A percentile compares a stretch with the other conserved stretches of the same genome.
phyloP scores from a whole-genome alignment of 441 rosid species.

The Gossypium davidsonii region DNA sequence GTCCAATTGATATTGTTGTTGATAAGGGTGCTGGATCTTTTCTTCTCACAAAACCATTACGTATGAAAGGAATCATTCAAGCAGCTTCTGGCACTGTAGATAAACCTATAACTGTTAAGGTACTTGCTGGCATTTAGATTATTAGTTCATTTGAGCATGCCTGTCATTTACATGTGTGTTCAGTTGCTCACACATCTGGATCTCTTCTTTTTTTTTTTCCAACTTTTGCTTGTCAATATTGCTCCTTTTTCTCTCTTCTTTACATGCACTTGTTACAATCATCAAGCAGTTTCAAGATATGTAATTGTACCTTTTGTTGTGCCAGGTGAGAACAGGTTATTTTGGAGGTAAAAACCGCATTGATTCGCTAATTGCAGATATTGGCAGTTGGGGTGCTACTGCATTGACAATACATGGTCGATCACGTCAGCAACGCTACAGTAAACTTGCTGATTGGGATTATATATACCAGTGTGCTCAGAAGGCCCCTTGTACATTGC shows the following conservation, averaged over 20 bases:
- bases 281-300: not conserved
- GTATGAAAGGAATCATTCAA: constrained; percentile 67
- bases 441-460: constrained; percentile 90
- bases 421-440: constrained; percentile 87
- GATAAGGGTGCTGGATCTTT: constrained; percentile 90
- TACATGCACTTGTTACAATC: not conserved
- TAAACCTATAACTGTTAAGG: constrained; percentile 83
- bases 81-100: constrained; percentile 65
- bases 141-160: not conserved
- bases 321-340: constrained; percentile 72
- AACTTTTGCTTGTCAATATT: constrained; percentile 8
- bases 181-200: not conserved
- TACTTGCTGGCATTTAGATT: constrained; percentile 18
- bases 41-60: constrained; percentile 71
- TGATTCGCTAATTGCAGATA: constrained; percentile 67
- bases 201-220: not conserved
- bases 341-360: constrained; percentile 77
- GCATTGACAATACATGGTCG: constrained; percentile 88
- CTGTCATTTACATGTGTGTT: not conserved
- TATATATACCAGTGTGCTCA: constrained; percentile 62
- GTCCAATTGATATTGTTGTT: constrained; percentile 87
- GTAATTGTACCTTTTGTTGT: constrained; percentile 17
- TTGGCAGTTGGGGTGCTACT: constrained; percentile 74
- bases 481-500: constrained; percentile 57
- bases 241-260: constrained; percentile 2